Percentiles rank a stretch among this genome's conserved stretches.
These are phyloP conservation scores for Kwoniella europaea DNA, from an alignment of 768 basidiomycete species.

Conservation along the genomic window DNA sequence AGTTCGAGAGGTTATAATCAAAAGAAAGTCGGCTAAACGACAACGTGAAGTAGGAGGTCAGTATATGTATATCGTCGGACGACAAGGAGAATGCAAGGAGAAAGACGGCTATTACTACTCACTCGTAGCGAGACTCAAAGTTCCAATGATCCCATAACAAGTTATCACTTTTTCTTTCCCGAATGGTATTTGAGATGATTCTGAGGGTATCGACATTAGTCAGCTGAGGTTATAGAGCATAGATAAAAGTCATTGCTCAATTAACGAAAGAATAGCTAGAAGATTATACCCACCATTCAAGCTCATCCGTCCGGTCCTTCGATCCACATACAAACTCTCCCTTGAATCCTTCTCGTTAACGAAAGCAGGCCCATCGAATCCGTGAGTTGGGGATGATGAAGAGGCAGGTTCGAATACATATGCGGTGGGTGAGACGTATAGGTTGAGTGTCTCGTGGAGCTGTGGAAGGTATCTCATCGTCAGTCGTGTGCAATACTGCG, in stretches of 20 bases:
- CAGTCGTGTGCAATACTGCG: background rate
- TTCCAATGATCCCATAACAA: conserved; percentile 63
- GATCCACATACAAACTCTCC: conserved; percentile 59
- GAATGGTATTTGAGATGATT: conserved; percentile 43
- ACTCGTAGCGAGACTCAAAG: conserved; percentile 61
- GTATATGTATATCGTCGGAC: too few species aligned
- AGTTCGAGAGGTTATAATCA: conserved; percentile 82
- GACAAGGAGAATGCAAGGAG: too few species aligned
- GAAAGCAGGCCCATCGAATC: conserved; percentile 28
- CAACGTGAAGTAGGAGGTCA: conserved; percentile 6
- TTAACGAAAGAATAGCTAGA: background rate
- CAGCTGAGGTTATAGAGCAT: background rate
- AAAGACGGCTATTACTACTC: conserved; percentile 29
- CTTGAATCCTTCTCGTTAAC: conserved; percentile 50
- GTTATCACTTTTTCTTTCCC: conserved; percentile 58
- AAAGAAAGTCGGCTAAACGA: conserved; percentile 82
- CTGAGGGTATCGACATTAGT: background rate
- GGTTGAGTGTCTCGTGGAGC: conserved; percentile 57
- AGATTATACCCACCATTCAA: conserved; percentile 56
- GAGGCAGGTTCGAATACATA: conserved; percentile 52
- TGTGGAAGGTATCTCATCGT: background rate
- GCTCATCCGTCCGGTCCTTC: conserved; percentile 57
- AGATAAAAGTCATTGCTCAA: background rate
- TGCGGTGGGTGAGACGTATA: conserved; percentile 52
- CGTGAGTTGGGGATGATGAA: conserved; percentile 24